Evolutionary conservation across 306 rosid species (phyloP).

Genomic region (Coriaria nepalensis): DNA sequence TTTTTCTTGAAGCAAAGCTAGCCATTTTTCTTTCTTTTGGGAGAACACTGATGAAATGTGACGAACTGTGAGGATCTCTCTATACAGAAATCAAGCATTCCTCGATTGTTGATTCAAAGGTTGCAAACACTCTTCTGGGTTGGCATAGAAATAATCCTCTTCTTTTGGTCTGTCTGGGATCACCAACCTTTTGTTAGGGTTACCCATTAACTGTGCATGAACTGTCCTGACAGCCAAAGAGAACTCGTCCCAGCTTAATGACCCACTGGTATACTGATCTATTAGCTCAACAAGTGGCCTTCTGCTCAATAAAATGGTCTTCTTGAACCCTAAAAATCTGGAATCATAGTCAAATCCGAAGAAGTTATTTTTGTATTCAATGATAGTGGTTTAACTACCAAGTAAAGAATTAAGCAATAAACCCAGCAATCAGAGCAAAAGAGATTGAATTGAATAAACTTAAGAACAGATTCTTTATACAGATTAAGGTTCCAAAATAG

Average conservation of each 20-base stretch:
- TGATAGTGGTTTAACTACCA: too few relatives aligned
- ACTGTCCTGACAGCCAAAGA: constrained; percentile 22
- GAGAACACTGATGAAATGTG: too few relatives aligned
- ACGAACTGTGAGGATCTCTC: too few relatives aligned
- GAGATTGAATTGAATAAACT: neutral
- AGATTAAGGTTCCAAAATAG: too few relatives aligned
- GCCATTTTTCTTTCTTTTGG: too few relatives aligned
- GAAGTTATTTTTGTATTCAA: too few relatives aligned
- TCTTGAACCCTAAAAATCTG: constrained; percentile 30
- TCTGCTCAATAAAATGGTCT: constrained; percentile 17
- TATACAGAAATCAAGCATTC: too few relatives aligned
- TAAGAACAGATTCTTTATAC: too few relatives aligned
- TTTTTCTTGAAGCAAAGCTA: too few relatives aligned
- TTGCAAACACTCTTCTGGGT: constrained; percentile 34
- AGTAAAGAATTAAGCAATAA: neutral
- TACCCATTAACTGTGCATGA: constrained; percentile 26
- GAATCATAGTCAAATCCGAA: too few relatives aligned
- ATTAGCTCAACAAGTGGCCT: constrained; percentile 17
- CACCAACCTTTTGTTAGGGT: constrained; percentile 17
- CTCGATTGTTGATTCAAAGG: constrained; percentile 7
- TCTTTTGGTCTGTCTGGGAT: constrained; percentile 26
- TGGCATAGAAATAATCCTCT: constrained; percentile 32
- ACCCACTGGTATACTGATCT: constrained; percentile 23
- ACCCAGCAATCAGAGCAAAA: neutral
- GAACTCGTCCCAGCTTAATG: constrained; percentile 30